Conservation (phyloP, 2,329 filamentous ascomycete genomes). For the Alternaria dauci region DNA sequence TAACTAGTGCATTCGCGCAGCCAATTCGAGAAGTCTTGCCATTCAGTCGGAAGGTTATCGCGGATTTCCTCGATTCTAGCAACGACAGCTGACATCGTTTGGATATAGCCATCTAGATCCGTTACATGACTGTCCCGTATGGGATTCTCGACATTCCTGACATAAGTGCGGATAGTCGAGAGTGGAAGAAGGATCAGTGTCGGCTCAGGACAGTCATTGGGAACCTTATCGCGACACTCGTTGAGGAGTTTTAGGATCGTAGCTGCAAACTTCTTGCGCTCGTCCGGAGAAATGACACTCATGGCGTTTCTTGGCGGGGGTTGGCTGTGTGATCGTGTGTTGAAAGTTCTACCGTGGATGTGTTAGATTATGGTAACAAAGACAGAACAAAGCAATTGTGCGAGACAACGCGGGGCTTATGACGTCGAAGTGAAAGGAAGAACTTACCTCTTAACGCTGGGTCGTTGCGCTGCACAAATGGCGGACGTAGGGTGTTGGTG, state of each 20-base stretch:
- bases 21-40: background rate
- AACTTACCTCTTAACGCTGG: background rate
- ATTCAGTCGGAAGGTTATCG: background rate
- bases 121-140: background rate
- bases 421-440: background rate
- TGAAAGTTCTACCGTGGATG: background rate
- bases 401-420: background rate
- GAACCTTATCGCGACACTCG: background rate
- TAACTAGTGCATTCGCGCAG: background rate
- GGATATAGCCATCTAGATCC: background rate
- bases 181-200: background rate
- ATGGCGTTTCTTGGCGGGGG: background rate
- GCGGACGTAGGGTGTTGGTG: background rate
- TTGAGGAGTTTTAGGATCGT: background rate
- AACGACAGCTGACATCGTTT: background rate
- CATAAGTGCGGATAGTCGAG: background rate
- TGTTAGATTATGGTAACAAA: background rate
- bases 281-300: background rate
- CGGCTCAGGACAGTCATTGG: background rate
- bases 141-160: background rate
- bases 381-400: background rate
- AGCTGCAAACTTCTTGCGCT: background rate
- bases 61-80: background rate
- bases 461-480: background rate
- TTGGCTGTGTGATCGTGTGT: background rate